Base-by-base conservation (phyloP, 31 red algal species). In the Asparagopsis taxiformis region DNA sequence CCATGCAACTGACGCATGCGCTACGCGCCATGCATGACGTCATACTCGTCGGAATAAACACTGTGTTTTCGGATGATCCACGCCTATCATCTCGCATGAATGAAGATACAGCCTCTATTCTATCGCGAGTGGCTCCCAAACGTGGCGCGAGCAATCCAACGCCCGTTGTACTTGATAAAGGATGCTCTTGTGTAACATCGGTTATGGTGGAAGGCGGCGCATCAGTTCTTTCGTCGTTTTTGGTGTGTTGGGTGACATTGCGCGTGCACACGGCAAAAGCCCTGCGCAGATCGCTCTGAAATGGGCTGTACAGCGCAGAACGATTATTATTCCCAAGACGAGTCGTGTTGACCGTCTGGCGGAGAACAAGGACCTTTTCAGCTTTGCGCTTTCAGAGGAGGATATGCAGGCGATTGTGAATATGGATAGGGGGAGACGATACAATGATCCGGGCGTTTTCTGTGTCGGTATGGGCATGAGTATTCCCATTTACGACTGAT, bases 31-130 rank as follows among this genome's bases (percentile, higher is more conserved):
- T 70, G 66, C 91, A 94, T 55, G 91, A 92, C 49, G 72, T 71
- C 32, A 90, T 99, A 11, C 61, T 91, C 10, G 85, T 99, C 16
- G 96, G 96, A 6, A 49, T 60, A 16, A 70, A 61, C 21, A 94
- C 96, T 10, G 73, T 77, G 8, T 59, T 91, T 25, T 66, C 83
- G 4, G 96, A 99, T 31, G 79, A 99, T 58, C 96, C 96, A 39
- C 72, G 73, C 31, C 80, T 99, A 29, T 84, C 60, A 4, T 76
- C 72, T 43, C 91, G 96, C 38, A 33, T 93, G 26, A 17, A 65
- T 21, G 26, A 65, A 9, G 46, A 52, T 24, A 19, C 0, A 24
- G 21, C 8, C 21, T 55, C 52, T 24, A 55, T 5, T 55, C 13
- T 24, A 55, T n/a, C n/a, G n/a, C n/a, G n/a, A n/a, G n/a, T n/a